These are phyloP conservation scores for Hypocreales sp. DNA, from an alignment of 2,329 filamentous ascomycete species.

Conservation along the genomic window DNA sequence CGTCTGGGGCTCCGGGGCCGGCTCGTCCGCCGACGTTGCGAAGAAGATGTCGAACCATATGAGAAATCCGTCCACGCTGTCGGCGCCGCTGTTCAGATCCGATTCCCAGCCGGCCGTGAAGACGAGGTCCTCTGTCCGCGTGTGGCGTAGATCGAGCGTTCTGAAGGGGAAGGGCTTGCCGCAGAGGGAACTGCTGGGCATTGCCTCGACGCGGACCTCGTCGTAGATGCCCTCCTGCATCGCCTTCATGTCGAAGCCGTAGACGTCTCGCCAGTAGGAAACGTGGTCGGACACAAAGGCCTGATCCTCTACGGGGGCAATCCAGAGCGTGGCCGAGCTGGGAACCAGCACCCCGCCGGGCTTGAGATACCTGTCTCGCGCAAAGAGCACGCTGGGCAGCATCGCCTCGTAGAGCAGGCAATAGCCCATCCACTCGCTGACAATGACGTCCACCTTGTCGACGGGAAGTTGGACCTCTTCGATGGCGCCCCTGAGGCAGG, in stretches of 20 bases:
- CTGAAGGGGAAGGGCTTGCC: conserved; percentile 52
- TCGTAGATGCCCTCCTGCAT: conserved; percentile 76
- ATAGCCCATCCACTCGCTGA: conserved; percentile 98
- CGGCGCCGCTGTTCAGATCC: conserved; percentile 43
- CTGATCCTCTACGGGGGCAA: conserved; percentile 65
- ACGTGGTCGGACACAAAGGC: conserved; percentile 67
- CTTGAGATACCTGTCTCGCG: conserved; percentile 72
- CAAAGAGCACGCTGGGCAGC: conserved; percentile 82
- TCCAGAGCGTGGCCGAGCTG: conserved; percentile 66
- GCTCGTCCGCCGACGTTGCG: conserved; percentile 40
- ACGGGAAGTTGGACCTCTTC: conserved; percentile 74
- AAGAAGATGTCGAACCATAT: conserved; percentile 96
- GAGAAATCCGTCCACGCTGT: conserved; percentile 69
- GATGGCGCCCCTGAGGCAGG: conserved; percentile 69
- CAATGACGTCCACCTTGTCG: conserved; percentile 77
- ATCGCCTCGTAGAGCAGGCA: conserved; percentile 88
- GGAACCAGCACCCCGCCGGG: conserved; percentile 73
- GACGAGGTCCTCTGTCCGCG: conserved; percentile 54
- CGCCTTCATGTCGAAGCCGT: conserved; percentile 85
- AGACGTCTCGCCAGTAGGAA: conserved; percentile 80
- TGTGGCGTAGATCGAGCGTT: conserved; percentile 60
- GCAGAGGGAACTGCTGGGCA: conserved; percentile 44
- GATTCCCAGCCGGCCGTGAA: conserved; percentile 58
- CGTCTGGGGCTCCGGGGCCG: conserved; percentile 32
- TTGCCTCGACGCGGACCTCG: conserved; percentile 63